Conservation (phyloP, 169 alveolate species). For the Cryptosporidium parvum region DNA sequence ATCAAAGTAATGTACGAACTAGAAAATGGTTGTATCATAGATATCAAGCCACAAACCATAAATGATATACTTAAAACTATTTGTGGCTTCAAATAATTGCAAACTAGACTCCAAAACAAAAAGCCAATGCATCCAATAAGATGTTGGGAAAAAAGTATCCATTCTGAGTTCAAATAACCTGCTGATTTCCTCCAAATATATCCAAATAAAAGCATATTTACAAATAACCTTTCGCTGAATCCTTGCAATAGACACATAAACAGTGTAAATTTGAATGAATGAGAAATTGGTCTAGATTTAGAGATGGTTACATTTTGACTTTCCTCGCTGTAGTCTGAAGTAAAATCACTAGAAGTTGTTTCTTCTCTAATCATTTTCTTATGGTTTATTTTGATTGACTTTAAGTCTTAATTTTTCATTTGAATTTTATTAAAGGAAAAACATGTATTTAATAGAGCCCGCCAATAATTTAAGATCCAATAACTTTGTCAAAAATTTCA, state of each 20-base stretch:
- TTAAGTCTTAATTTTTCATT: too few relatives aligned
- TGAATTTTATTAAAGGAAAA: neutral
- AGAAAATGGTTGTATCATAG: slow-evolving; percentile 19
- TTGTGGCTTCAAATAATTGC: slow-evolving; percentile 18
- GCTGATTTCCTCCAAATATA: neutral
- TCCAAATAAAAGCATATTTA: slow-evolving; percentile 17
- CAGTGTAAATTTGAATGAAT: slow-evolving; percentile 24
- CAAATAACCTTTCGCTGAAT: slow-evolving; percentile 36
- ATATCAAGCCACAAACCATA: slow-evolving; percentile 38
- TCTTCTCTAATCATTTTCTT: slow-evolving; percentile 30
- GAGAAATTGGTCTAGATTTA: neutral
- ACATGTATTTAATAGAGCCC: neutral
- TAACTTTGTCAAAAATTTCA: neutral
- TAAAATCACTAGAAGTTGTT: slow-evolving; percentile 21
- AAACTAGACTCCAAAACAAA: slow-evolving; percentile 57
- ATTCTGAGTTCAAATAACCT: neutral
- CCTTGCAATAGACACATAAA: slow-evolving; percentile 55
- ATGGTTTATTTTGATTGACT: neutral
- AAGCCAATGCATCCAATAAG: slow-evolving; percentile 49
- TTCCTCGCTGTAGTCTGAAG: slow-evolving; percentile 18
- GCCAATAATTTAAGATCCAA: slow-evolving; percentile 9
- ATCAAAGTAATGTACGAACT: neutral
- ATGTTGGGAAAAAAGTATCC: slow-evolving; percentile 35
- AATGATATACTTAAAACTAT: slow-evolving; percentile 37
- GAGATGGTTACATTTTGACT: neutral